Evolutionary conservation across 2,329 filamentous ascomycete genomes (phyloP).

Genomic region (Onygenales sp.): DNA sequence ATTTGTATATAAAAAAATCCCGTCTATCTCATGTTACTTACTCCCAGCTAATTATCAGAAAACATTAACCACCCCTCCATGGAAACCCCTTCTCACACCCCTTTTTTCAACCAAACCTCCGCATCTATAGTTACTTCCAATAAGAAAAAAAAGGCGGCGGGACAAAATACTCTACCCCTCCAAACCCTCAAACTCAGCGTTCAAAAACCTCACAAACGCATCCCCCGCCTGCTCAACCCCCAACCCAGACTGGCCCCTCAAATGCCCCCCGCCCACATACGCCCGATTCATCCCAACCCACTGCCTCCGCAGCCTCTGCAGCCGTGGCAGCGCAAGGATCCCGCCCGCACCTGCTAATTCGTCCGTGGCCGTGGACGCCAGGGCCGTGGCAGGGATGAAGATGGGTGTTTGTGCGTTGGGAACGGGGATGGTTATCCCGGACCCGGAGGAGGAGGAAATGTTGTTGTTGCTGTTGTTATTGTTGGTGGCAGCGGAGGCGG

Average conservation of each 20-base stretch:
- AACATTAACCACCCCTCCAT: not conserved
- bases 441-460: not conserved
- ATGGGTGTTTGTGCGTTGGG: slow-evolving; percentile 21
- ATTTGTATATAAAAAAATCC: no score
- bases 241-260: slow-evolving; percentile 23
- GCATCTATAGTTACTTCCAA: not conserved
- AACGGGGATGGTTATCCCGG: slow-evolving; percentile 26
- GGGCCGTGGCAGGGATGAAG: slow-evolving; percentile 30
- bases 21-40: no score
- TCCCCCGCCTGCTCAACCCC: slow-evolving; percentile 27
- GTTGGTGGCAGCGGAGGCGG: slow-evolving; percentile 21
- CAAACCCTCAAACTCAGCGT: slow-evolving; percentile 31
- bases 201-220: slow-evolving; percentile 39
- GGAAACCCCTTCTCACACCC: not conserved
- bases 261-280: slow-evolving; percentile 28
- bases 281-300: slow-evolving; percentile 38
- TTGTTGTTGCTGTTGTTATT: not conserved
- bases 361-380: slow-evolving; percentile 28
- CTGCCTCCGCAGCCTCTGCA: slow-evolving; percentile 36
- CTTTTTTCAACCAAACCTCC: not conserved
- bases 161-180: not conserved
- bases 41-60: no score
- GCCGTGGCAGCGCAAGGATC: slow-evolving; percentile 29
- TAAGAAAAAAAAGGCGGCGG: not conserved
- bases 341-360: slow-evolving; percentile 33